Conservation (phyloP, 2,329 filamentous ascomycete genomes). For the Diplodia sapinea region DNA sequence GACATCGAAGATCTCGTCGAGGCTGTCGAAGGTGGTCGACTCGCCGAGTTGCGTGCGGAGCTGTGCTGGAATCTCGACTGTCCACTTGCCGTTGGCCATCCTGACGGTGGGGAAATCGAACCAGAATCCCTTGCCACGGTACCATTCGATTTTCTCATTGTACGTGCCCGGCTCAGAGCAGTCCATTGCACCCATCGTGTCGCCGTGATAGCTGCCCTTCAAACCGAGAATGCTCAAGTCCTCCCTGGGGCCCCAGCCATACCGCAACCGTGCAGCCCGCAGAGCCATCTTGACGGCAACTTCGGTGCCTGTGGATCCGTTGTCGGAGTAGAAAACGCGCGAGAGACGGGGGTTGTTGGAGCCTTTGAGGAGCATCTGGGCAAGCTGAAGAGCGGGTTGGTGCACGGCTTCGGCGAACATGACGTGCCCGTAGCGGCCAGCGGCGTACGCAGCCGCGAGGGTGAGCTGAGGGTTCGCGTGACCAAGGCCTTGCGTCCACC, state of each 20-base stretch:
- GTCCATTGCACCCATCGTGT: constrained; percentile 89
- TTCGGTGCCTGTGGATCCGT: constrained; percentile 82
- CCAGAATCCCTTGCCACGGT: constrained; percentile 78
- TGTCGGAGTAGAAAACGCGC: constrained; percentile 82
- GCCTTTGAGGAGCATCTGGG: constrained; percentile 65
- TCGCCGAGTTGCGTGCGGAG: constrained; percentile 46
- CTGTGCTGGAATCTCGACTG: background rate
- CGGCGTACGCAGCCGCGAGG: constrained; percentile 78
- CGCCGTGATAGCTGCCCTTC: constrained; percentile 83
- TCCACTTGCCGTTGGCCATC: constrained; percentile 70
- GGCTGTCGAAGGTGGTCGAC: constrained; percentile 42
- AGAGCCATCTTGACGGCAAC: constrained; percentile 87
- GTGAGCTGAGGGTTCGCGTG: constrained; percentile 76
- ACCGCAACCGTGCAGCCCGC: constrained; percentile 69
- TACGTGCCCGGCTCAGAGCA: constrained; percentile 76
- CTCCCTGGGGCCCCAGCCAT: constrained; percentile 66
- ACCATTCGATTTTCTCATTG: constrained; percentile 88
- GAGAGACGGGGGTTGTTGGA: constrained; percentile 68
- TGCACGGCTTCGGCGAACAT: constrained; percentile 87
- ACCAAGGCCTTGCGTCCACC: constrained; percentile 90
- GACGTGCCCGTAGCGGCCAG: constrained; percentile 83
- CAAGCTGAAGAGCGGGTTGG: constrained; percentile 73
- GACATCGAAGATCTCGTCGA: constrained; percentile 46
- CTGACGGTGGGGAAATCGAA: constrained; percentile 77
- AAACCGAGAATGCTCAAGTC: constrained; percentile 73